Percentiles rank a stretch among this genome's conserved stretches.
phyloP scores from a whole-genome alignment of 1,284 basidiomycete species.

The Salmacisia buchloeana region DNA sequence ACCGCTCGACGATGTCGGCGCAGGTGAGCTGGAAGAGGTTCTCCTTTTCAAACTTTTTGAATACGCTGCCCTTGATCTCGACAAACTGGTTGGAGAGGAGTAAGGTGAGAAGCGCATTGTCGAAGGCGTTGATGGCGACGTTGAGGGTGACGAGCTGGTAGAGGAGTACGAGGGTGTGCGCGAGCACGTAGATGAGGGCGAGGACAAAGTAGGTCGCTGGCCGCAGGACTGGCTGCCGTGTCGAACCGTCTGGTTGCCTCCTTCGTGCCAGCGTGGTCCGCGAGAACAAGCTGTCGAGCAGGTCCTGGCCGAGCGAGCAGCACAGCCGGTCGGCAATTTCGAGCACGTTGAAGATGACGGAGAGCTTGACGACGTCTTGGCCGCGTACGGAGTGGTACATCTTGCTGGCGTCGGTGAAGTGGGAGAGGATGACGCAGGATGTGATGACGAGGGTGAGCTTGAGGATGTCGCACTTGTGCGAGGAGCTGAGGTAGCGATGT shows the following conservation, averaged over 20 bases:
- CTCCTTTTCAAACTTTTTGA: conserved; percentile 99
- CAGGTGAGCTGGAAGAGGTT: conserved; percentile 95
- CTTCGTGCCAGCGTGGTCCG: conserved; percentile 71
- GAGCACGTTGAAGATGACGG: conserved; percentile 90
- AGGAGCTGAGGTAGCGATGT: conserved; percentile 47
- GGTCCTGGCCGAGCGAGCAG: conserved; percentile 94
- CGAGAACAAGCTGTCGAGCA: conserved; percentile 93
- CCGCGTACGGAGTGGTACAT: conserved; percentile 99
- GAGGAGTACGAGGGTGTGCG: conserved; percentile 89
- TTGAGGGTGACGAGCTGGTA: conserved; percentile 94
- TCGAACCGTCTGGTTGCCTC: conserved; percentile 44
- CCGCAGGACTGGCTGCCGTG: conserved; percentile 57
- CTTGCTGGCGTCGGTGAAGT: conserved; percentile 89
- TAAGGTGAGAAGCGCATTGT: conserved; percentile 87
- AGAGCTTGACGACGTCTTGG: conserved; percentile 77
- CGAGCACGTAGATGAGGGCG: conserved; percentile 68
- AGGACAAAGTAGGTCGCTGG: conserved; percentile 81
- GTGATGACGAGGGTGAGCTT: conserved; percentile 70
- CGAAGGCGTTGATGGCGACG: conserved; percentile 97
- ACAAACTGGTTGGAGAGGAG: conserved; percentile 98
- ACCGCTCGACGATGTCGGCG: conserved; percentile 90
- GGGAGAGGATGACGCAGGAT: conserved; percentile 69
- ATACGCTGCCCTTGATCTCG: conserved; percentile 97
- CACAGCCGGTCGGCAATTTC: conserved; percentile 89
- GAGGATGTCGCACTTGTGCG: conserved; percentile 85